Evolutionary conservation across 1,284 basidiomycete species (phyloP).

Genomic region (Fistulinella staudtii): DNA sequence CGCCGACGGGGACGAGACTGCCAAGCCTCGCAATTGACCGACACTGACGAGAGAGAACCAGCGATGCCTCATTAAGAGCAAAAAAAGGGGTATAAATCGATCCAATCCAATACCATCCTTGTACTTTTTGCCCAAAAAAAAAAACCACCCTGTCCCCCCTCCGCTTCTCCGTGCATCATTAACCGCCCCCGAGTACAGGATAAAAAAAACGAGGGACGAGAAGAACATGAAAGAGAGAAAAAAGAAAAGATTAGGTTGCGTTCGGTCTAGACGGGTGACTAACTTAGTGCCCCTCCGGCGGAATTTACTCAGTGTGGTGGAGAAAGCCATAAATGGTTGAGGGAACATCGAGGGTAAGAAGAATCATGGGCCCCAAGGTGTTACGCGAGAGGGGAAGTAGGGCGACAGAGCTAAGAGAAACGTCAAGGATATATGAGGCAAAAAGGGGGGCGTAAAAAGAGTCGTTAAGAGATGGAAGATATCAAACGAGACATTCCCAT

Average conservation of each 20-base stretch:
- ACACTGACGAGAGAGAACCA: no score
- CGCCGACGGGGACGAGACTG: no score
- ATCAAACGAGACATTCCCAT: conserved; percentile 30
- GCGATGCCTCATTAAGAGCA: no score
- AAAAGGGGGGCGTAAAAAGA: conserved; percentile 23
- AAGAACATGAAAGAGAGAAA: neutral
- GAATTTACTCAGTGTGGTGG: conserved; percentile 26
- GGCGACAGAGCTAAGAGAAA: conserved; percentile 22
- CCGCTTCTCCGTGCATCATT: no score
- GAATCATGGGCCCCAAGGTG: conserved; percentile 23
- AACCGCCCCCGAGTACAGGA: conserved; percentile 8
- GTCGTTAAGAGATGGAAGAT: conserved; percentile 37
- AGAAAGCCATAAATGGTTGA: conserved; percentile 19
- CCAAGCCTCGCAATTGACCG: no score
- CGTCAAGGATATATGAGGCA: conserved; percentile 39
- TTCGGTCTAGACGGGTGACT: conserved; percentile 25
- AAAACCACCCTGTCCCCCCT: no score
- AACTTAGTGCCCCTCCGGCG: conserved; percentile 17
- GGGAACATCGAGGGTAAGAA: conserved; percentile 22
- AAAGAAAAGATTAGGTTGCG: conserved; percentile 21
- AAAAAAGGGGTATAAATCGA: no score
- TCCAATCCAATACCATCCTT: no score
- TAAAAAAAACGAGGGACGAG: conserved; percentile 7
- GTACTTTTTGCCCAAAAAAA: no score
- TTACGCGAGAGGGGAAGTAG: conserved; percentile 19